Conservation (phyloP, 1,284 basidiomycete species). For the Microbotryomycetes sp. region DNA sequence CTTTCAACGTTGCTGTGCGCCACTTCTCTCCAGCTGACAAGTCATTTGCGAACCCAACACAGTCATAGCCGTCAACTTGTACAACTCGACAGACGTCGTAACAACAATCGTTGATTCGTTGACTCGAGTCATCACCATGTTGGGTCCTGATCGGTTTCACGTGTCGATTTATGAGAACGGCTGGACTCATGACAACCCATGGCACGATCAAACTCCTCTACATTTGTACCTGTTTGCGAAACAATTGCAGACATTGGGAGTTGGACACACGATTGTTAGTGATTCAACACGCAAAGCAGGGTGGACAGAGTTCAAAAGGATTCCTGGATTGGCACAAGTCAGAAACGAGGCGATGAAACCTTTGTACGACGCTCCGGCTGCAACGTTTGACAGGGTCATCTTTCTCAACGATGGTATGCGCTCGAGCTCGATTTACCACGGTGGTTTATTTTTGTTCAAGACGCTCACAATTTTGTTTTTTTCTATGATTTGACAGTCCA, state of each 20-base stretch:
- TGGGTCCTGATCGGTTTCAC: constrained; percentile 32
- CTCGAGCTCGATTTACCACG: neutral
- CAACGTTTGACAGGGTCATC: constrained; percentile 43
- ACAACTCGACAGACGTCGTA: constrained; percentile 27
- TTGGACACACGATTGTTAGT: constrained; percentile 25
- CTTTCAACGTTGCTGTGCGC: neutral
- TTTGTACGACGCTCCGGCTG: constrained; percentile 39
- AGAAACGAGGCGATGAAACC: constrained; percentile 45
- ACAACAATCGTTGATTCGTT: constrained; percentile 34
- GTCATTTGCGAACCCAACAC: constrained; percentile 16
- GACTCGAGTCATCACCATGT: constrained; percentile 21
- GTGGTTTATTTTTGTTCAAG: neutral
- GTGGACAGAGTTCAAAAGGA: constrained; percentile 33
- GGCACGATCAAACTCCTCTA: constrained; percentile 32
- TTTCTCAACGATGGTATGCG: constrained; percentile 44
- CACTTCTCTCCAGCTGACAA: too few species aligned
- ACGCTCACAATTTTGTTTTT: too few species aligned
- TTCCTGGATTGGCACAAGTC: constrained; percentile 44
- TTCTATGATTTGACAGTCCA: constrained; percentile 41
- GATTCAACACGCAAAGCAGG: neutral
- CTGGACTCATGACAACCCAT: neutral
- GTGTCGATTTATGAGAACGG: constrained; percentile 39
- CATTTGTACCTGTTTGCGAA: constrained; percentile 28
- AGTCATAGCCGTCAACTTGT: constrained; percentile 36
- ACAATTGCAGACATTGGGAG: constrained; percentile 28